Percentiles rank a stretch among this genome's conserved stretches.
phyloP scores from a whole-genome alignment of 805 yeast genomes.

The Candida quercuum region DNA sequence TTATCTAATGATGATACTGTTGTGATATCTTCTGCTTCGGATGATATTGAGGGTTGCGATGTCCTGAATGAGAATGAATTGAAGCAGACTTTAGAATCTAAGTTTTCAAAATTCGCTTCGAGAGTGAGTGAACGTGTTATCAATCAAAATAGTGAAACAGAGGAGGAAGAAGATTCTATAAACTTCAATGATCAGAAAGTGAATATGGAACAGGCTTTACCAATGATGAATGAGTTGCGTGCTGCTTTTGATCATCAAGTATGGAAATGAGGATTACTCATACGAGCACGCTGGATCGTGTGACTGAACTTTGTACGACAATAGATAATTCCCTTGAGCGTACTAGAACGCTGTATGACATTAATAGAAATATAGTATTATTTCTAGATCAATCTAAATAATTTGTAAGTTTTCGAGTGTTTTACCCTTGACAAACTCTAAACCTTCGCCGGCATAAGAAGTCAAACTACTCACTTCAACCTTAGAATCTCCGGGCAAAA shows the following conservation, averaged over 20 bases:
- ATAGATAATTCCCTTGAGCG: too few species aligned
- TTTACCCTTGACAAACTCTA: slow-evolving; percentile 50
- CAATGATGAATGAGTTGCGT: background rate
- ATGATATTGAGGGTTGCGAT: slow-evolving; percentile 3
- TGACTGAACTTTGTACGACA: too few species aligned
- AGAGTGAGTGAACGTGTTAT: too few species aligned
- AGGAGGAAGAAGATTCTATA: background rate
- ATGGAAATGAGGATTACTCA: background rate
- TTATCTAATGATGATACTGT: slow-evolving; percentile 24
- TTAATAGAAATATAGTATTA: too few species aligned
- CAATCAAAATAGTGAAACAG: too few species aligned
- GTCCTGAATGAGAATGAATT: slow-evolving; percentile 10
- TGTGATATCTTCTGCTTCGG: slow-evolving; percentile 10
- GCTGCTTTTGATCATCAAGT: background rate
- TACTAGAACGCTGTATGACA: too few species aligned
- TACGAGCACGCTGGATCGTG: background rate
- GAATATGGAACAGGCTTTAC: background rate
- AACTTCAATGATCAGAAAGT: background rate
- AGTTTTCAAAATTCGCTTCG: slow-evolving; percentile 10
- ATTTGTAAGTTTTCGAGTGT: slow-evolving; percentile 25
- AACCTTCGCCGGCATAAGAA: slow-evolving; percentile 73
- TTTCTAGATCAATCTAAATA: slow-evolving; percentile 19
- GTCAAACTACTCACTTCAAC: slow-evolving; percentile 78
- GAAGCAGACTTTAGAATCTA: slow-evolving; percentile 16
- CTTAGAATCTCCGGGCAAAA: slow-evolving; percentile 36